A percentile compares a stretch with the other conserved stretches of the same genome.
Evolutionary conservation across 768 basidiomycete species (phyloP).

Genomic region (Tricholoma flavovirens): DNA sequence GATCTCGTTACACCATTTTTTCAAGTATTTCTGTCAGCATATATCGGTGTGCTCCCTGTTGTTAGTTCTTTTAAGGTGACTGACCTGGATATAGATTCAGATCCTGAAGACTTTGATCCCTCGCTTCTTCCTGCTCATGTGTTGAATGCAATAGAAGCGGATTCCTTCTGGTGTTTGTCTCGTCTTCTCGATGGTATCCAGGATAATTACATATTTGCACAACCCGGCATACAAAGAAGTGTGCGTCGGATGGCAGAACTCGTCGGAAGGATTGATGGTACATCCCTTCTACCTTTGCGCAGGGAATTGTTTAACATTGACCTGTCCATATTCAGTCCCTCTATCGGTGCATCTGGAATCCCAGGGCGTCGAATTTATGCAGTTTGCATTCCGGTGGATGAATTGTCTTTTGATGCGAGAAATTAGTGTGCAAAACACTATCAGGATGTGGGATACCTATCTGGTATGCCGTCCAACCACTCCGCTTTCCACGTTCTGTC

Average conservation of each 20-base stretch:
- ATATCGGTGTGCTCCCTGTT: conserved; percentile 61
- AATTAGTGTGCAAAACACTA: conserved; percentile 93
- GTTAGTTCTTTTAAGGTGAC: conserved; percentile 1
- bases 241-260: conserved; percentile 93
- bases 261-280: conserved; percentile 84
- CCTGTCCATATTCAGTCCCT: conserved; percentile 48
- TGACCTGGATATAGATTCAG: conserved; percentile 56
- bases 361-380: conserved; percentile 98
- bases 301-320: background rate
- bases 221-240: conserved; percentile 93
- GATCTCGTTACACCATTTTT: conserved; percentile 98
- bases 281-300: conserved; percentile 13
- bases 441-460: conserved; percentile 99
- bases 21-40: conserved; percentile 92
- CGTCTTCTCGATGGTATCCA: conserved; percentile 95
- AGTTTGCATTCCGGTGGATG: conserved; percentile 99
- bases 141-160: conserved; percentile 88
- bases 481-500: background rate
- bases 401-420: conserved; percentile 98
- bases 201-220: conserved; percentile 95
- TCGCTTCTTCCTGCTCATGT: conserved; percentile 61
- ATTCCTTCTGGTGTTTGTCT: conserved; percentile 97
- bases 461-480: conserved; percentile 50
- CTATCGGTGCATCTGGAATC: conserved; percentile 81
- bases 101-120: conserved; percentile 88